phyloP scores from a whole-genome alignment of 176 grass and related monocot species.

The bread wheat (Triticum aestivum) region IWGSC_CS_RefSeq_v2.1 NC_057802.1:558662414-558662913 shows the following conservation, averaged over 20 bases:
- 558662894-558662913: too few species aligned
- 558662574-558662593: background rate
- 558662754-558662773: too few species aligned
- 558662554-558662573: background rate
- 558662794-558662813: too few species aligned
- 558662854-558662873: too few species aligned
- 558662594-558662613: background rate
- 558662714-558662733: too few species aligned
- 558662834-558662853: background rate
- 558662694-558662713: too few species aligned
- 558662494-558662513: background rate
- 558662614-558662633: too few species aligned
- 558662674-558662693: too few species aligned
- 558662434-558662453: conserved; percentile 31
- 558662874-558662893: background rate
- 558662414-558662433: background rate
- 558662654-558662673: too few species aligned
- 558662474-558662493: conserved; percentile 39
- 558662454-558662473: conserved; percentile 13
- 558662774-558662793: too few species aligned
- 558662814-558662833: background rate
- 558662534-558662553: background rate
- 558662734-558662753: too few species aligned
- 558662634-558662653: too few species aligned
- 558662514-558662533: background rate